These are phyloP conservation scores for Cyphellophora attinorum DNA, from an alignment of 2,329 filamentous ascomycete species.

Conservation along the genomic window DNA sequence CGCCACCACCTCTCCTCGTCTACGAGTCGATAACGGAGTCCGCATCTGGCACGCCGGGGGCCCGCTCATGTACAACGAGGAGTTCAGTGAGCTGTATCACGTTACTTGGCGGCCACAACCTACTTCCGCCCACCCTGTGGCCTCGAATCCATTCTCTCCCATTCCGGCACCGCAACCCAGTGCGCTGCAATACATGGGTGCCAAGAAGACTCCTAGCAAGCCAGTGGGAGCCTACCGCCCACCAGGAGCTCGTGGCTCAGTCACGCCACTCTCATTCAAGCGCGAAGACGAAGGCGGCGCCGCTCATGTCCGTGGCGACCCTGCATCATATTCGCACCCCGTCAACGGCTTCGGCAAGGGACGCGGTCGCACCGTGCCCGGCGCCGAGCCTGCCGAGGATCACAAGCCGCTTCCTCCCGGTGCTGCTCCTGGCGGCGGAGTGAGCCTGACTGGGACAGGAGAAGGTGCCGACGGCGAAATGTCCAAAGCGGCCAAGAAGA, in stretches of 20 bases:
- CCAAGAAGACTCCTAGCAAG: conserved; percentile 89
- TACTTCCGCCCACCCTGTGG: conserved; percentile 48
- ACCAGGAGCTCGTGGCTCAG: conserved; percentile 79
- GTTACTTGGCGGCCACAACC: conserved; percentile 77
- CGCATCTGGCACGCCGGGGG: conserved; percentile 91
- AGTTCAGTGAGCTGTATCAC: conserved; percentile 89
- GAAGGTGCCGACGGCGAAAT: conserved; percentile 55
- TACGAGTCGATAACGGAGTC: conserved; percentile 93
- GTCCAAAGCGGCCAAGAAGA: conserved; percentile 81
- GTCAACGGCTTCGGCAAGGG: conserved; percentile 72
- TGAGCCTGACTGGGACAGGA: conserved; percentile 55
- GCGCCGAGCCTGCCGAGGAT: conserved; percentile 64
- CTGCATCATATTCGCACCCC: conserved; percentile 50
- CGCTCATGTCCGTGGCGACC: conserved; percentile 74
- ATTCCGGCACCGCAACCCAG: conserved; percentile 74
- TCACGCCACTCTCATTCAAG: conserved; percentile 89
- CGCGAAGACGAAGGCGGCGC: conserved; percentile 93
- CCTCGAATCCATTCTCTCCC: conserved; percentile 59
- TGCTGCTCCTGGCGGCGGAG: conserved; percentile 57
- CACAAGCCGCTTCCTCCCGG: conserved; percentile 50
- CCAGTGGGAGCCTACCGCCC: conserved; percentile 94
- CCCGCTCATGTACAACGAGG: conserved; percentile 85
- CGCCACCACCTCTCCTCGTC: conserved; percentile 89
- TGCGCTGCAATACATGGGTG: conserved; percentile 70
- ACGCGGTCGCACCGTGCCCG: conserved; percentile 71